These are phyloP conservation scores for Aspergillus cristatus DNA, from an alignment of 495 filamentous ascomycete genomes.

Conservation along the genomic window DNA sequence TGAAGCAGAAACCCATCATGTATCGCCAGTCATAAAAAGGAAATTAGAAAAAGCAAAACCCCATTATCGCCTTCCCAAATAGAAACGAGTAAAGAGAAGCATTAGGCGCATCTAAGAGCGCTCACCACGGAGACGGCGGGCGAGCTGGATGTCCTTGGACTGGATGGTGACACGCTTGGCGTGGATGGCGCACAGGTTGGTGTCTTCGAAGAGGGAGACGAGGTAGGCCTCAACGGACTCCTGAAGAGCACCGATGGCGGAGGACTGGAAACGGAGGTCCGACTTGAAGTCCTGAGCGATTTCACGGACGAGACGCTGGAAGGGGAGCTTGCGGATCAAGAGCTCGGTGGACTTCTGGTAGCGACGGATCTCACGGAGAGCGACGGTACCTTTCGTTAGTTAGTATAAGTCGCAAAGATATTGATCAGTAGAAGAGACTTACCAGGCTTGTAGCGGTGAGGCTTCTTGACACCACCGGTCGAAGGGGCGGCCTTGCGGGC, in stretches of 20 bases:
- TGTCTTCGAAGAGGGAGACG: conserved; percentile 99
- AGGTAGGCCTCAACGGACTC: conserved; percentile 99
- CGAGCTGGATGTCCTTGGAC: conserved; percentile 94
- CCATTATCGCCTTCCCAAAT: conserved; percentile 40
- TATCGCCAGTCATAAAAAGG: conserved; percentile 41
- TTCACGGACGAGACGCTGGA: conserved; percentile 99
- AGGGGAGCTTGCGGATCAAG: conserved; percentile 99
- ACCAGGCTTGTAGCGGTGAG: conserved; percentile 99
- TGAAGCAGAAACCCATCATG: conserved; percentile 38
- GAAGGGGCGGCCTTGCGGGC: conserved; percentile 69
- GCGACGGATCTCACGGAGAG: conserved; percentile 99
- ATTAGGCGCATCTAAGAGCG: conserved; percentile 51
- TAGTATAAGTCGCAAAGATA: too few relatives aligned
- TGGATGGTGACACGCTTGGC: conserved; percentile 99
- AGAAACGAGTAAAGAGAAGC: conserved; percentile 24
- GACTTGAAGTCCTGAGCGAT: conserved; percentile 99
- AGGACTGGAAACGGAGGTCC: conserved; percentile 99
- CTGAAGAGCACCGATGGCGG: conserved; percentile 98
- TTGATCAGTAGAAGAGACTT: conserved; percentile 20
- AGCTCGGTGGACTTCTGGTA: conserved; percentile 99
- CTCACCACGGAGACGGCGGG: conserved; percentile 93
- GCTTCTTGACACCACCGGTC: conserved; percentile 98
- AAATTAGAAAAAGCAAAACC: conserved; percentile 16
- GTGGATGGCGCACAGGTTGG: conserved; percentile 99
- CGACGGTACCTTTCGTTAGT: conserved; percentile 70